Conservation (phyloP, 768 basidiomycete species). For the Clavulina sp. region DNA sequence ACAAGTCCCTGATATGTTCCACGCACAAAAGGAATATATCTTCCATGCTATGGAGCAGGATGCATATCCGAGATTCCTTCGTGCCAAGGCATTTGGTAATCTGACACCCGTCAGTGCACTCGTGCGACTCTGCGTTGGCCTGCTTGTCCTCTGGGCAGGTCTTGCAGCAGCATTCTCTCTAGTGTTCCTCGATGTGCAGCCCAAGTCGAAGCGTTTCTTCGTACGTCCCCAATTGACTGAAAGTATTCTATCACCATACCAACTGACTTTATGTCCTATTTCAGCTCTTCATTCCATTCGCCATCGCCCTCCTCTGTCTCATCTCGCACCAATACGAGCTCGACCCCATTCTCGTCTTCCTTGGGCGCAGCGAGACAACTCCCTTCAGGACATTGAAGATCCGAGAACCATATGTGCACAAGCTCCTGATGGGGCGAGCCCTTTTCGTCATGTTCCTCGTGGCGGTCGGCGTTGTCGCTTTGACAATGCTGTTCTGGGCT, state of each 20-base stretch:
- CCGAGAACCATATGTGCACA: slow-evolving; percentile 85
- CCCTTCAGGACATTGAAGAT: slow-evolving; percentile 89
- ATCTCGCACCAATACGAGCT: slow-evolving; percentile 95
- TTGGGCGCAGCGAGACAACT: slow-evolving; percentile 88
- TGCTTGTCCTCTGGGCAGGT: slow-evolving; percentile 89
- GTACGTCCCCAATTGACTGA: slow-evolving; percentile 26
- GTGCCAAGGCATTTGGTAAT: slow-evolving; percentile 96
- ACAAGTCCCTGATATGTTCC: slow-evolving; percentile 89
- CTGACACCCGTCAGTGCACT: slow-evolving; percentile 81
- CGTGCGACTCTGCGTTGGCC: slow-evolving; percentile 66
- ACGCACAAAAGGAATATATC: slow-evolving; percentile 92
- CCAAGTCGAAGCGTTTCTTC: slow-evolving; percentile 85
- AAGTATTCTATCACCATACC: slow-evolving; percentile 1
- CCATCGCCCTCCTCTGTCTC: slow-evolving; percentile 75
- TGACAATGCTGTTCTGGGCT: slow-evolving; percentile 89
- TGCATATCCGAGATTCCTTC: slow-evolving; percentile 82
- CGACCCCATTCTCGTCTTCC: slow-evolving; percentile 86
- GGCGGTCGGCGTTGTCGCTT: slow-evolving; percentile 50
- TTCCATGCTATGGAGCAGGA: slow-evolving; percentile 94
- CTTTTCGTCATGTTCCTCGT: slow-evolving; percentile 81
- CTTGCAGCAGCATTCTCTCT: slow-evolving; percentile 78
- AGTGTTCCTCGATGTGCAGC: slow-evolving; percentile 83
- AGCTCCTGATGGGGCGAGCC: slow-evolving; percentile 73
- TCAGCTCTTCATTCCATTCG: slow-evolving; percentile 89
- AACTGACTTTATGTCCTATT: neutral